Percentiles rank a stretch among this genome's conserved stretches.
phyloP scores from a whole-genome alignment of 768 basidiomycete species.

The Amanita inopinata region DNA sequence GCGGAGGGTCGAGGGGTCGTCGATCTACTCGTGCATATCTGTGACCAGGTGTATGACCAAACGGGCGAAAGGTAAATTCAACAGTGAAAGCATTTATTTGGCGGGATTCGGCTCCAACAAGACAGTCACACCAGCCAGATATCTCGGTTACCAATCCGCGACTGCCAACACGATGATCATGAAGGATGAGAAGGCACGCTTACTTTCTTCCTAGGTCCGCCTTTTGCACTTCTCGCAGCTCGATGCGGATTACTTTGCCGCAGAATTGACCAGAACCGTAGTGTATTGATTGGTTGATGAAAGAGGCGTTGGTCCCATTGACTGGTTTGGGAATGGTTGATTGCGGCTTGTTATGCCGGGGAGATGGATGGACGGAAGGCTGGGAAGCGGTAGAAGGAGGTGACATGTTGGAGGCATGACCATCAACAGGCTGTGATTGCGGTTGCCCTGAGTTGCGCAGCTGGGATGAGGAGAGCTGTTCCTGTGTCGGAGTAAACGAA shows the following conservation, averaged over 20 bases:
- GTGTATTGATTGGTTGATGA: slow-evolving; percentile 31
- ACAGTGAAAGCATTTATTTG: neutral
- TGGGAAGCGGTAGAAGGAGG: neutral
- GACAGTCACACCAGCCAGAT: no score
- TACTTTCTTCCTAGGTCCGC: slow-evolving; percentile 64
- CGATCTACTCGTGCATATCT: slow-evolving; percentile 57
- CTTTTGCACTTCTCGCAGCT: slow-evolving; percentile 51
- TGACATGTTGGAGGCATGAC: neutral
- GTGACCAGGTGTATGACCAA: neutral
- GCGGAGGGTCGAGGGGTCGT: slow-evolving; percentile 58
- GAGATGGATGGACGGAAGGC: neutral
- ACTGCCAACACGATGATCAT: neutral
- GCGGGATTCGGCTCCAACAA: neutral
- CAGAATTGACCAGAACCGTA: slow-evolving; percentile 53
- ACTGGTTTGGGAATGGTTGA: neutral
- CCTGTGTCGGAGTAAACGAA: no score
- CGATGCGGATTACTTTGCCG: slow-evolving; percentile 45
- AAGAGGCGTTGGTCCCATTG: neutral
- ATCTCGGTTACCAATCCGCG: neutral
- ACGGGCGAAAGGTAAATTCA: neutral
- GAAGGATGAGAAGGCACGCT: slow-evolving; percentile 10
- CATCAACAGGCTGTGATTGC: neutral
- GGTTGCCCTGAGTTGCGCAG: neutral
- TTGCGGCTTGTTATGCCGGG: neutral
- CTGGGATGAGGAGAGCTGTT: no score